Percentiles rank a stretch among this genome's conserved stretches.
phyloP scores from a whole-genome alignment of 768 basidiomycete species.

The Amanita rubescens region DNA sequence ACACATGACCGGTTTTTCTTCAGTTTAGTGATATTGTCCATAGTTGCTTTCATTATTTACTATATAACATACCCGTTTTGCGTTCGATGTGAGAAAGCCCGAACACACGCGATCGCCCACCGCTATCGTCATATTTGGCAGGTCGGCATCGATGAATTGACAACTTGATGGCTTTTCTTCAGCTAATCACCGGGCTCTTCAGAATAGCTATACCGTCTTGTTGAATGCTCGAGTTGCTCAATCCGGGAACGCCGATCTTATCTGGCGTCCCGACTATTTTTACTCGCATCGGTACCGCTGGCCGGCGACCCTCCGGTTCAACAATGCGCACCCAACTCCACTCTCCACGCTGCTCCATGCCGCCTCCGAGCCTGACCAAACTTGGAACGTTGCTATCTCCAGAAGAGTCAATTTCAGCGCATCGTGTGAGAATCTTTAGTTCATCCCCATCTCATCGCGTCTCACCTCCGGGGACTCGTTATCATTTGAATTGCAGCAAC shows the following conservation, averaged over 20 bases:
- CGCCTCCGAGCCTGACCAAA: too few relatives aligned
- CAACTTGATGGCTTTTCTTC: neutral
- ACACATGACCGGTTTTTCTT: neutral
- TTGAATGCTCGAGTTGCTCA: neutral
- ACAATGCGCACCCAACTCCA: too few relatives aligned
- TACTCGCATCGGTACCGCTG: neutral
- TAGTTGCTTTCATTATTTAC: constrained; percentile 4
- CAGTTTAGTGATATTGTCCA: neutral
- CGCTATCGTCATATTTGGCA: neutral
- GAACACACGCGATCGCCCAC: neutral
- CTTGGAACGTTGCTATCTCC: too few relatives aligned
- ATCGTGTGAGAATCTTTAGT: too few relatives aligned
- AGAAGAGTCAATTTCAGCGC: too few relatives aligned
- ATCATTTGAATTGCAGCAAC: too few relatives aligned
- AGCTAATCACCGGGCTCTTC: neutral
- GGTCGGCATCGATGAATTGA: neutral
- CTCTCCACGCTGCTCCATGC: too few relatives aligned
- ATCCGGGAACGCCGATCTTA: neutral
- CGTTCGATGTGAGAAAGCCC: neutral
- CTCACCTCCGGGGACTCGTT: too few relatives aligned
- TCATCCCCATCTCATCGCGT: too few relatives aligned
- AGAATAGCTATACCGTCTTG: neutral
- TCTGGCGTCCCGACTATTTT: neutral
- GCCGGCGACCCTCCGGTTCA: too few relatives aligned
- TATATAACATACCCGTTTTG: constrained; percentile 1